These are phyloP conservation scores for Grosmannia serpens DNA, from an alignment of 2,329 filamentous ascomycete species.

Conservation along the genomic window DNA sequence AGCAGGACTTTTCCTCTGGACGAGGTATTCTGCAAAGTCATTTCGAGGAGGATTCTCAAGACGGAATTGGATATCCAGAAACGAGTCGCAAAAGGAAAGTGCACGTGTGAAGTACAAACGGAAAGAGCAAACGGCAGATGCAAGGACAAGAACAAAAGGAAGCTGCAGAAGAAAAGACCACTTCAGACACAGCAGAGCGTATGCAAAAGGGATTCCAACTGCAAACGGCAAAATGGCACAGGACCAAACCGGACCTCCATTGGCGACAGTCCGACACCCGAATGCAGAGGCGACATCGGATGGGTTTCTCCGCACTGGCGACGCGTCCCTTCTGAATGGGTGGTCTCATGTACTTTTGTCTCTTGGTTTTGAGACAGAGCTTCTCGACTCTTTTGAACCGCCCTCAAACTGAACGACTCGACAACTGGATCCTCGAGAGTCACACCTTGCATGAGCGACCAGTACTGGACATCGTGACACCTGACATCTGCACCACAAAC, in stretches of 20 bases:
- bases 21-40: not conserved
- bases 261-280: slow-evolving; percentile 2
- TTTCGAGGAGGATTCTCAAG: not conserved
- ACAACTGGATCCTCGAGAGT: too few species aligned
- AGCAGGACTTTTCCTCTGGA: slow-evolving; percentile 32
- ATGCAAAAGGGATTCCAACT: not conserved
- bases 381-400: too few species aligned
- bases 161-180: too few species aligned
- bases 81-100: not conserved
- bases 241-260: slow-evolving; percentile 4
- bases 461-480: too few species aligned
- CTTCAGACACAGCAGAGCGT: too few species aligned
- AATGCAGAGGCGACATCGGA: too few species aligned
- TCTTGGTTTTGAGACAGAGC: too few species aligned
- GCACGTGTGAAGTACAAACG: not conserved
- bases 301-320: not conserved
- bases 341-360: too few species aligned
- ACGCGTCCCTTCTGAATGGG: not conserved
- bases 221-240: not conserved
- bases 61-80: not conserved
- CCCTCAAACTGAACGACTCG: too few species aligned
- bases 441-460: too few species aligned
- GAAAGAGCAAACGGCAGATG: not conserved
- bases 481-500: too few species aligned
- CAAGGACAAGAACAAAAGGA: not conserved